A percentile compares a stretch with the other conserved stretches of the same genome.
Evolutionary conservation across 345 rosid genomes (phyloP).

Genomic region (rapeseed (Brassica napus)): DNA sequence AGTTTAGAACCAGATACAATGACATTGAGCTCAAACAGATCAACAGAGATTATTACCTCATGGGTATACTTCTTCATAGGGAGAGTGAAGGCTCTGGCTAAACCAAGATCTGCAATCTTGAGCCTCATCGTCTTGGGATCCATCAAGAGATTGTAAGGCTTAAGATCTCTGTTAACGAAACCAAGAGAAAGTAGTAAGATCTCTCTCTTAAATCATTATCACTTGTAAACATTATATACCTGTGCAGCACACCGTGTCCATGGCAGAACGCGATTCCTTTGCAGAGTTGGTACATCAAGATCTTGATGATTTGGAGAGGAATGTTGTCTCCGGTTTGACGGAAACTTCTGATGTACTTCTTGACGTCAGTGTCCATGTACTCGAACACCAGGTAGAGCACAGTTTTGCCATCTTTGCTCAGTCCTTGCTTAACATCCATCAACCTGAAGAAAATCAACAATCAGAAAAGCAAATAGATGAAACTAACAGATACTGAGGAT

Average conservation of each 20-base stretch:
- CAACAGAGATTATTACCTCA: slow-evolving; percentile 52
- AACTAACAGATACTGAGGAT: no score
- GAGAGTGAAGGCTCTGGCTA: slow-evolving; percentile 86
- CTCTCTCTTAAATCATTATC: not conserved
- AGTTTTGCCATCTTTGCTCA: slow-evolving; percentile 86
- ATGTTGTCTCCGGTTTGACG: slow-evolving; percentile 51
- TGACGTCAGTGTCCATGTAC: slow-evolving; percentile 90
- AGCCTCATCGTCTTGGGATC: slow-evolving; percentile 81
- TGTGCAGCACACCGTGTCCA: slow-evolving; percentile 93
- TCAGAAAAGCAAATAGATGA: not conserved
- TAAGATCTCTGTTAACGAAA: slow-evolving; percentile 67
- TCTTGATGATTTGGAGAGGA: slow-evolving; percentile 28
- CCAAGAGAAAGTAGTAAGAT: not conserved
- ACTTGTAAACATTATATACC: slow-evolving; percentile 42
- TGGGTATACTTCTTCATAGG: slow-evolving; percentile 88
- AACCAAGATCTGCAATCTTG: slow-evolving; percentile 96
- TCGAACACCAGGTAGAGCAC: slow-evolving; percentile 89
- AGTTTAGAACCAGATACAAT: no score
- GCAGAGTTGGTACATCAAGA: slow-evolving; percentile 96
- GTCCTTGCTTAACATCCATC: slow-evolving; percentile 92
- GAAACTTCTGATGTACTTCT: slow-evolving; percentile 77
- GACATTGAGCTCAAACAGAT: no score
- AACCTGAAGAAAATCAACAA: slow-evolving; percentile 45
- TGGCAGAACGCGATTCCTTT: slow-evolving; percentile 96
- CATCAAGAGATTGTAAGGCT: slow-evolving; percentile 97